Evolutionary conservation across 1,284 basidiomycete species (phyloP), one percentile per base, ranked within the genome.

Genomic region (Trichosporon faecale): DNA sequence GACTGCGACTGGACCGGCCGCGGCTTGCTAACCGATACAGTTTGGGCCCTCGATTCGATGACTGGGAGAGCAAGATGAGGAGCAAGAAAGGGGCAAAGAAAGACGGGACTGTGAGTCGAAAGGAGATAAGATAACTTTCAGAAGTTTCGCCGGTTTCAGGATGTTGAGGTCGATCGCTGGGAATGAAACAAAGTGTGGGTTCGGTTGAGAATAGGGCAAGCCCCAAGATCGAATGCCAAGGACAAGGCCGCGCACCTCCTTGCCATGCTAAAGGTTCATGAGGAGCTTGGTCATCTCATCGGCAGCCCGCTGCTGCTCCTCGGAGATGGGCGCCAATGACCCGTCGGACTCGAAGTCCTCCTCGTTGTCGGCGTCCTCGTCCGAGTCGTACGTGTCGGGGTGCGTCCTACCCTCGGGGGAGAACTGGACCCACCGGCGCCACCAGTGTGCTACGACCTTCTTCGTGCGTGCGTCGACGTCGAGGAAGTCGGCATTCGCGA

Each of bases 401-500:
- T 66, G 64, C 8, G 52, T 70, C 72, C 14, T 75, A 70, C 49
- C 49, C 21, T 52, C 49, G 23, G 49, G 49, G 8, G 49, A 52
- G 49, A 52, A 52, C 21, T 52, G 80, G 64, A 80, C 76, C 82
- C 82, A 85, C 23, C 74, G 74, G 23, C 80, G 75, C 82, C 82
- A 85, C 81, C 80, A 85, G 25, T 74, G 77, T 5, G 78, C 80
- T 1, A 82, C 75, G n/a, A 80, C 74, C 1, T 73, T 57, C 74
- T 83, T 83, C 68, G 83, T 78, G 27, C 75, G 67, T 57, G 79
- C 76, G 74, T 83, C 80, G 16, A 83, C 70, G 3, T 75, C 79
- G 12, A 84, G 78, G 69, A 80, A 83, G 65, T 84, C 79, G 63
- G 83, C 80, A 68, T 82, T 83, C 46, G 76, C 75, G 60, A 84